Evolutionary conservation across 164 flowering plant genomes (phyloP).

Genomic region (Echeveria elegans): DNA sequence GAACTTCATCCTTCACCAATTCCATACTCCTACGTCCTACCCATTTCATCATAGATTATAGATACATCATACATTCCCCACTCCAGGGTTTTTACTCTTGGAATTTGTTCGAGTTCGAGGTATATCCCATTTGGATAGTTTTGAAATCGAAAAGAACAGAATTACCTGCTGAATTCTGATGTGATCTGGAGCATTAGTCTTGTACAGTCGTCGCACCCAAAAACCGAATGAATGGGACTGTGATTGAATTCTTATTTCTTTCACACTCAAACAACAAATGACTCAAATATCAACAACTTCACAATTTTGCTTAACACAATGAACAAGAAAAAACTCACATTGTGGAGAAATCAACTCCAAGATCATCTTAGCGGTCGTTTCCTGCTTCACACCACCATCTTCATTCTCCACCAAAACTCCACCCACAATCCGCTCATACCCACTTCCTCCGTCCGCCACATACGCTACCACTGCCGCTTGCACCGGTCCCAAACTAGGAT

Average conservation of each 20-base stretch:
- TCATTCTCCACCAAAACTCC: conserved; percentile 81
- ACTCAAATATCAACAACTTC: not conserved
- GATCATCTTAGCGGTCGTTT: conserved; percentile 52
- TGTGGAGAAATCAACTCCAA: conserved; percentile 46
- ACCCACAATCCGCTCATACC: conserved; percentile 46
- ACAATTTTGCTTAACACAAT: conserved; percentile 23
- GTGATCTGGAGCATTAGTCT: no score
- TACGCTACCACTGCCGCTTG: conserved; percentile 88
- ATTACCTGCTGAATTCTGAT: no score
- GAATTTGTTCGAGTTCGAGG: no score
- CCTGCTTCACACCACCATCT: conserved; percentile 52
- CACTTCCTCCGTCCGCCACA: conserved; percentile 47
- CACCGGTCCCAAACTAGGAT: conserved; percentile 77
- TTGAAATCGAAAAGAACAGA: no score
- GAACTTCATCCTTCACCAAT: conserved; percentile 46
- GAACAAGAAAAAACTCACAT: conserved; percentile 49
- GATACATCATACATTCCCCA: no score
- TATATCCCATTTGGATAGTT: no score
- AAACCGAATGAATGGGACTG: no score
- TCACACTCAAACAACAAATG: not conserved
- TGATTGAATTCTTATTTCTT: not conserved
- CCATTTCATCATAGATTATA: conserved; percentile 18
- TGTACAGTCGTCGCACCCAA: no score
- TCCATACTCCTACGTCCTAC: conserved; percentile 65
- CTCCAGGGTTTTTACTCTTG: no score